These are phyloP conservation scores for Pestalotiopsis sp. DNA, from an alignment of 2,329 filamentous ascomycete species.

Conservation along the genomic window DNA sequence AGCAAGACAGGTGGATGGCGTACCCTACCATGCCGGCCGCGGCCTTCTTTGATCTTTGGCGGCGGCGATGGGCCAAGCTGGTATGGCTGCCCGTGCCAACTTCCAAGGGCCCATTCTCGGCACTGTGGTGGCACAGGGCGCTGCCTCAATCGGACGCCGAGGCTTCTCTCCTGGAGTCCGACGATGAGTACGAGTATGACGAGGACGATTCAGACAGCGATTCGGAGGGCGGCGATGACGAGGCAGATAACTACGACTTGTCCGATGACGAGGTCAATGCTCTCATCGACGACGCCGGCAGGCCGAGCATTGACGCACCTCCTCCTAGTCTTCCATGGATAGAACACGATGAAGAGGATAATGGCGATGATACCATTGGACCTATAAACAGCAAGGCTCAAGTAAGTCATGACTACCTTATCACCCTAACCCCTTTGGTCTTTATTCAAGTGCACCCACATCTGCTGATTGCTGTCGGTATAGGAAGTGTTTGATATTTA, in stretches of 20 bases:
- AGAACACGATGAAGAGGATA: background rate
- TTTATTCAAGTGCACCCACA: background rate
- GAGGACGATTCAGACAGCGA: background rate
- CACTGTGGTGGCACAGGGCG: constrained; percentile 2
- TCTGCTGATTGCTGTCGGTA: background rate
- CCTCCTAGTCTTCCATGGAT: background rate
- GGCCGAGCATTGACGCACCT: background rate
- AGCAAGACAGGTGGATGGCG: background rate
- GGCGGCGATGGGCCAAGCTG: background rate
- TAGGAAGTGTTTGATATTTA: constrained; percentile 2
- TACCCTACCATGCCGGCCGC: background rate
- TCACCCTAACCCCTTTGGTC: background rate
- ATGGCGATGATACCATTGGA: background rate
- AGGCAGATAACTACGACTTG: background rate
- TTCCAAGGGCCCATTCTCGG: background rate
- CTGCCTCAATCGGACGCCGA: background rate
- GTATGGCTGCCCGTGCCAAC: background rate
- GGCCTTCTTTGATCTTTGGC: constrained; percentile 1
- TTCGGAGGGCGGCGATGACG: background rate
- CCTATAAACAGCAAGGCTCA: background rate
- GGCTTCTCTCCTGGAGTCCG: background rate
- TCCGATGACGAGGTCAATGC: background rate
- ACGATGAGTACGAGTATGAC: background rate
- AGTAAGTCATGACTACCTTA: background rate
- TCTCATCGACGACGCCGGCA: background rate